A percentile compares a stretch with the other conserved stretches of the same genome.
Evolutionary conservation across 345 rosid species (phyloP).

Genomic region (Aquilaria malaccensis): DNA sequence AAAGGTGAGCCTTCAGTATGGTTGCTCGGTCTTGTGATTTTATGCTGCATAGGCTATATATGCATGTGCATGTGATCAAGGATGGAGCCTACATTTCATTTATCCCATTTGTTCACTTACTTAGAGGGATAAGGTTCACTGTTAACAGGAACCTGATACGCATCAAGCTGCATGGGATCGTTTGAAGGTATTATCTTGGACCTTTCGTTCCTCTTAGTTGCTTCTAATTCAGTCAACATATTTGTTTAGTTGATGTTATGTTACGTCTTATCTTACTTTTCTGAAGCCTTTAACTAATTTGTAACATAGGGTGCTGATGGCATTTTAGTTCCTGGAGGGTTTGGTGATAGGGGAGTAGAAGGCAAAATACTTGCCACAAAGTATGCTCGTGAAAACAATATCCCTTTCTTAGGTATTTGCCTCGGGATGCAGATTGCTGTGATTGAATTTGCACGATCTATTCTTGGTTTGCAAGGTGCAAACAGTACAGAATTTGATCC

Average conservation of each 20-base stretch:
- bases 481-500: conserved; percentile 78
- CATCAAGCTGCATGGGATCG: conserved; percentile 62
- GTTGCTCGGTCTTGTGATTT: neutral
- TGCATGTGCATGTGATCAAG: neutral
- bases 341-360: conserved; percentile 85
- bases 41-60: neutral
- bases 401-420: conserved; percentile 80
- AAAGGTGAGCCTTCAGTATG: conserved; percentile 29
- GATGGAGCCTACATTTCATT: neutral
- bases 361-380: conserved; percentile 82
- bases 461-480: conserved; percentile 59
- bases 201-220: neutral
- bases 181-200: conserved; percentile 40
- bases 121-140: conserved; percentile 4
- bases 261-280: neutral
- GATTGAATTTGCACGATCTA: conserved; percentile 69
- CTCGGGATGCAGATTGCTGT: conserved; percentile 88
- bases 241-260: too few species aligned
- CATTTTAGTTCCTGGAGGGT: conserved; percentile 80
- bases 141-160: conserved; percentile 47
- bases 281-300: conserved; percentile 4
- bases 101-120: neutral
- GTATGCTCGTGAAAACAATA: conserved; percentile 63
- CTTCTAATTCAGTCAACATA: too few species aligned
- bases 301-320: conserved; percentile 63